Conservation (phyloP, 495 filamentous ascomycete species). For the Annulohypoxylon moriforme region DNA sequence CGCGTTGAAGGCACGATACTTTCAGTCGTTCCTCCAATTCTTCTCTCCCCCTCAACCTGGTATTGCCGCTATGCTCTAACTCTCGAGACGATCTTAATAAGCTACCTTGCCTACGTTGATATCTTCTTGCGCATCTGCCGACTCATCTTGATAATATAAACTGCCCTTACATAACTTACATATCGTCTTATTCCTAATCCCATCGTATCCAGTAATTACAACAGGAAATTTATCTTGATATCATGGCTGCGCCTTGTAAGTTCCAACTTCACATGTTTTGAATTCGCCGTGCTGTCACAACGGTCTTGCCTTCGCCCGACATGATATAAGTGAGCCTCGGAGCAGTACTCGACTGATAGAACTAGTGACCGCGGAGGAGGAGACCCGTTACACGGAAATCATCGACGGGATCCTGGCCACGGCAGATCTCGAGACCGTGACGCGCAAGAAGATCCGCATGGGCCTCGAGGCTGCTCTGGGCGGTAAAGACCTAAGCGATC, state of each 20-base stretch:
- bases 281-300: background rate
- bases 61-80: slow-evolving; percentile 43
- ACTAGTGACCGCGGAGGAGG: slow-evolving; percentile 74
- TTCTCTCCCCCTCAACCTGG: background rate
- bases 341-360: slow-evolving; percentile 15
- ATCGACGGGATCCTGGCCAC: slow-evolving; percentile 89
- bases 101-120: slow-evolving; percentile 19
- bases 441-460: slow-evolving; percentile 91
- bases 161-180: background rate
- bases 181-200: background rate
- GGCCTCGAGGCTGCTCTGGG: slow-evolving; percentile 77
- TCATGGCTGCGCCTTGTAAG: slow-evolving; percentile 38
- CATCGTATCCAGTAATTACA: slow-evolving; percentile 9
- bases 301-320: background rate
- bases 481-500: slow-evolving; percentile 81
- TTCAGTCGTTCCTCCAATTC: background rate
- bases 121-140: background rate
- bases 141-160: background rate
- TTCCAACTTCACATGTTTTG: background rate
- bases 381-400: slow-evolving; percentile 78
- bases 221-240: slow-evolving; percentile 9
- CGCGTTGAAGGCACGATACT: background rate
- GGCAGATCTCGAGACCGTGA: slow-evolving; percentile 89
- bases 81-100: slow-evolving; percentile 20
- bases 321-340: background rate